Evolutionary conservation across 371 early-diverging fungal species (phyloP), one percentile per base, ranked within the genome.

Genomic region (Mortierella sp.): DNA sequence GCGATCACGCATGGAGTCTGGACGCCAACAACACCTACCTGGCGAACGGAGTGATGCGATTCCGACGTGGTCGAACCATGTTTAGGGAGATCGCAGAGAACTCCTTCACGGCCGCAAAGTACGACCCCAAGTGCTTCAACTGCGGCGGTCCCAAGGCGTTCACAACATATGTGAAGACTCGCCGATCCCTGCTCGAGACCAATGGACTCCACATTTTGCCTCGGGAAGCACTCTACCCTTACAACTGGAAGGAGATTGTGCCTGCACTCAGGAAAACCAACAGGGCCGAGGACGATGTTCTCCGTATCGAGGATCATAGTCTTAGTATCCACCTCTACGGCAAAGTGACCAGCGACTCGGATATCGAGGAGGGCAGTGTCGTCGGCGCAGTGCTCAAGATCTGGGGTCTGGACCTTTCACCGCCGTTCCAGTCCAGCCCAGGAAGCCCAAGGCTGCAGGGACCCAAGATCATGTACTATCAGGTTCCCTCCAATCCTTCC

Each of bases 91-190:
- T 91, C 79, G 90, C 90, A 3, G 91, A 91, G 56, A 75, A 74
- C 12, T 88, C 91, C 0, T 92, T 92, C 49, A 84, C 89, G 7
- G 83, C 90, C 4, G 88, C 87, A 32, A 77, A 81, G 8, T 92
- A 91, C 70, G 88, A 91, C 35, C 89, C 91, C 16, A 86, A 85
- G 44, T 92, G 93, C 75, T 91, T 91, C 78, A 91, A 91, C 65
- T 92, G 93, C 44, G 88, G 89, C 38, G 92, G 93, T 2, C 90
- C 92, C 38, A 90, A 90, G 48, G 92, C 91, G 0, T 90, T 92
- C 65, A 92, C 93, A 2, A 79, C 88, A 14, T 92, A 92, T 77
- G 92, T 91, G 6, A 75, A 75, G 63, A 46, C 75, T 14, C 75
- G 60, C 14, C 58, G 75, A 12, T 41, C 44, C 12, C 44, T 58